Evolutionary conservation across 2,329 filamentous ascomycete species (phyloP), one percentile per base, ranked within the genome.

Genomic region (Trichoderma asperellum): DNA sequence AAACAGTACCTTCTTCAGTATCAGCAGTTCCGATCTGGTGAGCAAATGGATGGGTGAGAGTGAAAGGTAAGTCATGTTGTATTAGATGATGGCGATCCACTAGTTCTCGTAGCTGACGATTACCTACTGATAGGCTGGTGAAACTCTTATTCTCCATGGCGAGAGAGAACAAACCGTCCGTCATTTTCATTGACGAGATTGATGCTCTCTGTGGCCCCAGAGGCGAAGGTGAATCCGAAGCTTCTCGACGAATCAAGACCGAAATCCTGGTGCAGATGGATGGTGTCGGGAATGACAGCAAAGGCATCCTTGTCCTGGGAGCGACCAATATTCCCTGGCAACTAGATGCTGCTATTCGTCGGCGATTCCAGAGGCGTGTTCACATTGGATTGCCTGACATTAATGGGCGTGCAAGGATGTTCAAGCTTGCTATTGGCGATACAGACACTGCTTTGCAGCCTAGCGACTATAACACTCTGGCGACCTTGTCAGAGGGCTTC

Each of bases 1-100:
- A 70, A 98, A 99, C 81, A 97, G 94, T 81, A 98, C 96, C 4
- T 99, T 99, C 79, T 99, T 99, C 87, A 97, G 94, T 77, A 95
- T 99, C 73, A 97, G 93, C 82, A 97, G 93, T 85, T 97, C 93
- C 78, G 96, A 99, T 79, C 81, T 99, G 80, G 96, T 99, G 71
- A 97, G 93, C 80, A 99, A 99, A 79, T 99, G 96, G 96, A 99
- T 99, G 96, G 96, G 96, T 83, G 96, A 99, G 82, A 96, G 92
- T 85, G 96, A 99, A 88, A 89, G 94, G 93, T 96, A 83, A 71
- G 78, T 37, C 8, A 43, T n/a, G 21, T 8, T 60, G 21, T 24
- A 14, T 40, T 58, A 18, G 18, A 21, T 32, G 16, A 32, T n/a
- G 32, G n/a, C 29, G 5, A 7, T 43, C 27, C 29, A 21, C 12